Percentiles rank a stretch among this genome's conserved stretches.
Evolutionary conservation across 768 basidiomycete genomes (phyloP).

Genomic region (Epithele typhae): DNA sequence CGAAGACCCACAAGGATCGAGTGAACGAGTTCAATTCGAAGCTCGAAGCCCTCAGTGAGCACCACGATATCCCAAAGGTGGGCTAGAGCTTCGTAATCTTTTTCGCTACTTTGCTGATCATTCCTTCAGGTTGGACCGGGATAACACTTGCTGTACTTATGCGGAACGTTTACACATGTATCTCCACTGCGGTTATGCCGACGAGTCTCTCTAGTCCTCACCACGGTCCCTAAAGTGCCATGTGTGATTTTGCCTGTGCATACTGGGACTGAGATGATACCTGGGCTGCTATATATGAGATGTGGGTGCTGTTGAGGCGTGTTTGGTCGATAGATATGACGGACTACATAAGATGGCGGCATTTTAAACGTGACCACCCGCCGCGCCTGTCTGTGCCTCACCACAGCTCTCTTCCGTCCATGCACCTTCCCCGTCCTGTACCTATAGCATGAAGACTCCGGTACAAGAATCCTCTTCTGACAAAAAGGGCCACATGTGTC

Average conservation of each 20-base stretch:
- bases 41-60: slow-evolving; percentile 83
- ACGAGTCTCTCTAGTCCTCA: no score
- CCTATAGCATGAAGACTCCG: slow-evolving; percentile 32
- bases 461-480: slow-evolving; percentile 28
- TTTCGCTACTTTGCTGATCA: slow-evolving; percentile 11
- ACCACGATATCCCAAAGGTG: slow-evolving; percentile 94
- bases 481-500: slow-evolving; percentile 51
- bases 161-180: background rate
- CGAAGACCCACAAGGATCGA: slow-evolving; percentile 90
- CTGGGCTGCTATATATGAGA: no score
- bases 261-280: no score
- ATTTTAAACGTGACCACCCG: slow-evolving; percentile 26
- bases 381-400: slow-evolving; percentile 18
- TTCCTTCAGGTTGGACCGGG: slow-evolving; percentile 74
- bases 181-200: background rate
- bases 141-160: slow-evolving; percentile 38
- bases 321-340: slow-evolving; percentile 28
- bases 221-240: no score
- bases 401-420: slow-evolving; percentile 23
- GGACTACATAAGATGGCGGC: slow-evolving; percentile 27
- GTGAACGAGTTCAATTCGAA: slow-evolving; percentile 88
- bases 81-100: slow-evolving; percentile 17
- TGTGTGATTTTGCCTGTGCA: no score
- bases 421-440: slow-evolving; percentile 18
- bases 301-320: slow-evolving; percentile 20